Conservation (phyloP, 1,139 yeast genomes). For the Scheffersomyces illinoinensis region DNA sequence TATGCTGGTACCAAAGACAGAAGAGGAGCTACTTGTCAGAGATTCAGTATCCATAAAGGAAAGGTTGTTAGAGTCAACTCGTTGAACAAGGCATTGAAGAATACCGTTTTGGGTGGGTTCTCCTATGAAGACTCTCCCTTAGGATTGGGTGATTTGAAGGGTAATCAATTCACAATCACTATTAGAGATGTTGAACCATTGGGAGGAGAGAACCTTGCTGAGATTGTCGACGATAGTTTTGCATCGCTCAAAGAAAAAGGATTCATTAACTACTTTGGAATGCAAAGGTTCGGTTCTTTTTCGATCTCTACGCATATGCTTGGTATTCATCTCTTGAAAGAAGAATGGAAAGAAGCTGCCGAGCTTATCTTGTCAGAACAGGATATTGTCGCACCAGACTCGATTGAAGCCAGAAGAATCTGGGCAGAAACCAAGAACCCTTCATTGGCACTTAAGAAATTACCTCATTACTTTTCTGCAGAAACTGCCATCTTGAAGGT, state of each 20-base stretch:
- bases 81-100: slow-evolving; percentile 72
- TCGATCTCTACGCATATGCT: slow-evolving; percentile 86
- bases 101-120: slow-evolving; percentile 77
- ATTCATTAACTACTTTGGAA: slow-evolving; percentile 89
- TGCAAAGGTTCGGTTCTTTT: slow-evolving; percentile 97
- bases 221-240: slow-evolving; percentile 53
- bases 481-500: slow-evolving; percentile 71
- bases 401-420: slow-evolving; percentile 74
- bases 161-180: slow-evolving; percentile 86
- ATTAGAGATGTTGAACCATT: slow-evolving; percentile 63
- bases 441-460: slow-evolving; percentile 57
- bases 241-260: slow-evolving; percentile 65
- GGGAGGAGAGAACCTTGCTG: slow-evolving; percentile 34
- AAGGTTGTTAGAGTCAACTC: slow-evolving; percentile 78
- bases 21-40: slow-evolving; percentile 92
- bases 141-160: slow-evolving; percentile 78
- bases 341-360: slow-evolving; percentile 79
- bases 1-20: slow-evolving; percentile 97
- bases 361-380: slow-evolving; percentile 82
- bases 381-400: slow-evolving; percentile 78
- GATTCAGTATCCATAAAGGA: slow-evolving; percentile 68
- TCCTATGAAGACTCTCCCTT: slow-evolving; percentile 63
- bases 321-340: slow-evolving; percentile 70
- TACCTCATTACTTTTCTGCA: slow-evolving; percentile 89
- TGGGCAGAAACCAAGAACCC: slow-evolving; percentile 83